Evolutionary conservation across 1,139 yeast genomes (phyloP).

Genomic region (Suhomyces maxii): DNA sequence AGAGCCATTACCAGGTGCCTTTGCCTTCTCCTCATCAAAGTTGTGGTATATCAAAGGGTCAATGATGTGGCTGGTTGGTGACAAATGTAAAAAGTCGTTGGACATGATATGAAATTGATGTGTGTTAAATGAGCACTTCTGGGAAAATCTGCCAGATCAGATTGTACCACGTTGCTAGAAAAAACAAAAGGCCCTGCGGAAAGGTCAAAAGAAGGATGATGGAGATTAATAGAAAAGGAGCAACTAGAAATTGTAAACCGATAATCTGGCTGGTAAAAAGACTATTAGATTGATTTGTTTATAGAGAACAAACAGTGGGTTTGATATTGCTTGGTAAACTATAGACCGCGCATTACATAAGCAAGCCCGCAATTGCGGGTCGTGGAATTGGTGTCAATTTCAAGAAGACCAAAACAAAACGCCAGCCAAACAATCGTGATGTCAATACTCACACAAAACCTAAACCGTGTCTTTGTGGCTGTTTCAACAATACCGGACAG

Average conservation of each 20-base stretch:
- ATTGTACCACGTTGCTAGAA: background rate
- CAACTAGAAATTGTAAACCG: background rate
- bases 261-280: background rate
- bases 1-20: background rate
- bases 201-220: background rate
- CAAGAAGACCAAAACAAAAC: slow-evolving; percentile 3
- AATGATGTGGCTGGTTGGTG: slow-evolving; percentile 33
- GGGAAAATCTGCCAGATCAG: background rate
- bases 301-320: background rate
- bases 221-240: background rate
- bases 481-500: background rate
- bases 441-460: slow-evolving; percentile 7
- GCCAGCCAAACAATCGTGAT: slow-evolving; percentile 4
- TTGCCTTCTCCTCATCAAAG: slow-evolving; percentile 14
- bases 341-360: slow-evolving; percentile 3
- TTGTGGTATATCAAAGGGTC: slow-evolving; percentile 29
- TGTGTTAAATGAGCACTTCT: background rate
- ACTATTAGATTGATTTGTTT: slow-evolving; percentile 1
- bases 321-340: slow-evolving; percentile 6
- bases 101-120: slow-evolving; percentile 24
- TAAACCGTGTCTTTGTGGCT: slow-evolving; percentile 9
- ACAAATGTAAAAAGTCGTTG: slow-evolving; percentile 34
- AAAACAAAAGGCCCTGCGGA: background rate
- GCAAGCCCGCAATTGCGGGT: background rate
- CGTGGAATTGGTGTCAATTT: slow-evolving; percentile 2